Evolutionary conservation across 225 moss, liverwort and hornwort species (phyloP), one percentile per base, ranked within the genome.

Genomic region (Rhytidiadelphus loreus): DNA sequence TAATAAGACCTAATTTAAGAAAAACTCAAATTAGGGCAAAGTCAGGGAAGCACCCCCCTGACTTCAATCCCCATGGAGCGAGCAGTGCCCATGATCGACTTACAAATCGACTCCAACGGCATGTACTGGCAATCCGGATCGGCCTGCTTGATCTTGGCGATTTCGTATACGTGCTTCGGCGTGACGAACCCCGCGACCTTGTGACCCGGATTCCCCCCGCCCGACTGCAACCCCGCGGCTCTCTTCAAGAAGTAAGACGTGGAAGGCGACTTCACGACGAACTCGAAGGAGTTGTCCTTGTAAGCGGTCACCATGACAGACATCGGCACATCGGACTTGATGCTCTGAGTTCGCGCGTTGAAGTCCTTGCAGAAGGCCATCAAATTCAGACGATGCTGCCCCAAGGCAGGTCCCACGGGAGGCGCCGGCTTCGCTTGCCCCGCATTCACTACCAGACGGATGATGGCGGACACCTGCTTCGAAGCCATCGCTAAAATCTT

Each of bases 341-440:
- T 88, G 57, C 94, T 92, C 91, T 97, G 96, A n/a, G 97, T 98
- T 22, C 97, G 96, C 83, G 98, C 97, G 75, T 98, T 97, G 89
- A 98, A 98, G 73, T 98, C 98, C 86, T 98, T 98, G 91, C 98
- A 97, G 74, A 98, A 98, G 8, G 98, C 93, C 98, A 98, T 98
- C 82, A 98, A 88, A 81, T 98, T 98, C 30, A 98, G 86, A 28
- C 98, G 93, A 74, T 97, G 98, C 89, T 97, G 98, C 37, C 98
- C 98, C 41, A 98, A 81, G 32, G 98, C 98, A 32, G 98, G 98
- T 14, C 98, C 98, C 25, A 98, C 97, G 3, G 98, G 98, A 11
- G 98, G 98, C 30, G 97, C 97, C 11, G 97, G 97, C 88, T 98
- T 98, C 68, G 98, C 98, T 88, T 98, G 98, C 43, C 98, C 98